phyloP scores from a whole-genome alignment of 2,329 filamentous ascomycete genomes.

The Coniochaeta sp. region DNA sequence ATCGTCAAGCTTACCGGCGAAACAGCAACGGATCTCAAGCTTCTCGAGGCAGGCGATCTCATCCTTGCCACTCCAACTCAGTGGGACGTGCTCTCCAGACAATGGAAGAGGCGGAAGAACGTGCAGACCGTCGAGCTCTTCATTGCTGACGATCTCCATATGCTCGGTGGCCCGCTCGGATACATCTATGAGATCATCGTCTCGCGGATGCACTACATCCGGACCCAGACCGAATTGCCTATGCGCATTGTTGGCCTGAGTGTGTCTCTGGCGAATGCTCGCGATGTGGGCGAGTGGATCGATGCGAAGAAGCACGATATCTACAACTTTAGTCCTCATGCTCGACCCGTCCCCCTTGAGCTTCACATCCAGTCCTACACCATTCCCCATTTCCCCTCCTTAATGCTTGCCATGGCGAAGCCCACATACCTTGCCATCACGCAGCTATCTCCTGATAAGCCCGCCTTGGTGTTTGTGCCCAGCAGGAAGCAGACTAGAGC shows the following conservation, averaged over 20 bases:
- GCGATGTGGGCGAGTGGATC: conserved; percentile 95
- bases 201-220: conserved; percentile 96
- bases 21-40: conserved; percentile 80
- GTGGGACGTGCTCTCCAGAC: conserved; percentile 92
- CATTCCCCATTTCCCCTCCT: conserved; percentile 92
- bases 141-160: conserved; percentile 91
- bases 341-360: conserved; percentile 82
- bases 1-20: conserved; percentile 93
- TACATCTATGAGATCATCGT: conserved; percentile 94
- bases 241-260: conserved; percentile 85
- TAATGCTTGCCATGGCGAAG: conserved; percentile 98
- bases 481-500: conserved; percentile 86
- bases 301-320: conserved; percentile 97
- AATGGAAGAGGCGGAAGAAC: conserved; percentile 96
- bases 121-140: conserved; percentile 85
- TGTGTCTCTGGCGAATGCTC: conserved; percentile 86
- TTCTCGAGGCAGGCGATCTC: conserved; percentile 80
- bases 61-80: conserved; percentile 88
- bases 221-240: conserved; percentile 74
- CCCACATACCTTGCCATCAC: conserved; percentile 85
- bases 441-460: conserved; percentile 82
- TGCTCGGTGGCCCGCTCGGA: conserved; percentile 78
- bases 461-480: conserved; percentile 85
- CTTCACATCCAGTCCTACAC: conserved; percentile 93
- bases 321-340: conserved; percentile 95